Conservation (phyloP, 164 flowering plant species). For the Berberis vulgaris region DNA sequence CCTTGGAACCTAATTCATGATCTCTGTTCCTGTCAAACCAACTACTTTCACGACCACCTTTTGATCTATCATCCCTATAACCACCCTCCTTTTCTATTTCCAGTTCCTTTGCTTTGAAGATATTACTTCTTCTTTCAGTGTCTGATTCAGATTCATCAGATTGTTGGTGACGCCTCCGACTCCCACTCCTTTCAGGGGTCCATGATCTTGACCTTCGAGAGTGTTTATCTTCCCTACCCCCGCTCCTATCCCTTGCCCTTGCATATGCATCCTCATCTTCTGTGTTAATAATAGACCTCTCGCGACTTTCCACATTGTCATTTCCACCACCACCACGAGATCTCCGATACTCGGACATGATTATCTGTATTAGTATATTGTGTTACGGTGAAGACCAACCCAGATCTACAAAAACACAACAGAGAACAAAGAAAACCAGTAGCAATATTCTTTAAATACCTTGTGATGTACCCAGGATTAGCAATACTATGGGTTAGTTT, state of each 20-base stretch:
- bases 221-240: slow-evolving; percentile 23
- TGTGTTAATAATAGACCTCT: slow-evolving; percentile 38
- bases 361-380: too few relatives aligned
- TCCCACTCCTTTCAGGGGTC: slow-evolving; percentile 61
- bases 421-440: too few relatives aligned
- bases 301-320: slow-evolving; percentile 41
- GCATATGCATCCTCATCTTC: slow-evolving; percentile 41
- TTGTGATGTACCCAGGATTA: too few relatives aligned
- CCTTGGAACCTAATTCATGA: slow-evolving; percentile 44
- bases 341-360: too few relatives aligned
- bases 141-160: slow-evolving; percentile 56
- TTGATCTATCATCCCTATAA: slow-evolving; percentile 57
- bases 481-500: too few relatives aligned
- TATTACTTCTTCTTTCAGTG: slow-evolving; percentile 51
- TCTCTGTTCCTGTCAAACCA: slow-evolving; percentile 64
- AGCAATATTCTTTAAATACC: too few relatives aligned
- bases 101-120: slow-evolving; percentile 15
- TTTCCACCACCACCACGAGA: background rate
- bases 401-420: too few relatives aligned
- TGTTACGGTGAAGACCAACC: too few relatives aligned
- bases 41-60: slow-evolving; percentile 51
- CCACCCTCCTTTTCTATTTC: slow-evolving; percentile 48
- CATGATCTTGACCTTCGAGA: slow-evolving; percentile 26
- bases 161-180: slow-evolving; percentile 46
- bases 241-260: slow-evolving; percentile 54